phyloP scores from a whole-genome alignment of 495 filamentous ascomycete species.

The Rusavskia elegans region DNA sequence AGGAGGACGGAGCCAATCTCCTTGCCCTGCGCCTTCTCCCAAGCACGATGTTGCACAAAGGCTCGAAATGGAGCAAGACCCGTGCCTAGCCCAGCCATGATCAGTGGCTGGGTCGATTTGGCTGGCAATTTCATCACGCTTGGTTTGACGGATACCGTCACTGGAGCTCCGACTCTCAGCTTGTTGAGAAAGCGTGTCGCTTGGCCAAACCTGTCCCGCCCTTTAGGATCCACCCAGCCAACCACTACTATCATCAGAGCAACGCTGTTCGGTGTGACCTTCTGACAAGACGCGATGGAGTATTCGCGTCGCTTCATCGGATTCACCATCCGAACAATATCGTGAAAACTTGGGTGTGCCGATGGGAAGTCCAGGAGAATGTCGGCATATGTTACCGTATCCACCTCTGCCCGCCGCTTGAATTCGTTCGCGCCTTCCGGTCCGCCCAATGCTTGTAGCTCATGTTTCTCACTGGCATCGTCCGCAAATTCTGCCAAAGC shows the following conservation, averaged over 20 bases:
- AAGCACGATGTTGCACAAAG: conserved; percentile 93
- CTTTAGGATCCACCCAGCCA: conserved; percentile 74
- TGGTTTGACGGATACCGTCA: conserved; percentile 89
- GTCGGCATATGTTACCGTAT: conserved; percentile 85
- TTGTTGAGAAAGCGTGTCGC: conserved; percentile 75
- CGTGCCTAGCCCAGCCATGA: conserved; percentile 99
- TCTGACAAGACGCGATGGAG: conserved; percentile 91
- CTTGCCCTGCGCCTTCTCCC: conserved; percentile 89
- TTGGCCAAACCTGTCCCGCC: conserved; percentile 82
- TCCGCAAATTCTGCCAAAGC: conserved; percentile 72
- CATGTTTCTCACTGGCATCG: conserved; percentile 66
- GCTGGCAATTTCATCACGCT: conserved; percentile 94
- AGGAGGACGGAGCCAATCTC: conserved; percentile 85
- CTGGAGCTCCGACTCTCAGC: conserved; percentile 53
- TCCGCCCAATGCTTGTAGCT: conserved; percentile 58
- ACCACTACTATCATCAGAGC: conserved; percentile 98
- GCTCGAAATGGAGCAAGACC: conserved; percentile 95
- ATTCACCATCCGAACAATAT: conserved; percentile 74
- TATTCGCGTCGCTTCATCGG: conserved; percentile 96
- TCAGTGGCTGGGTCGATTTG: conserved; percentile 72
- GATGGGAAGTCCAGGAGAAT: conserved; percentile 76
- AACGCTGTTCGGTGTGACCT: conserved; percentile 71
- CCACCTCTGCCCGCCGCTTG: conserved; percentile 85
- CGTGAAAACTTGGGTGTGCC: conserved; percentile 77
- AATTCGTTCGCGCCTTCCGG: conserved; percentile 84